Percentiles rank a stretch among this genome's conserved stretches.
phyloP scores from a whole-genome alignment of 2,329 filamentous ascomycete species.

The Chrysosphaeria jannelii region DNA sequence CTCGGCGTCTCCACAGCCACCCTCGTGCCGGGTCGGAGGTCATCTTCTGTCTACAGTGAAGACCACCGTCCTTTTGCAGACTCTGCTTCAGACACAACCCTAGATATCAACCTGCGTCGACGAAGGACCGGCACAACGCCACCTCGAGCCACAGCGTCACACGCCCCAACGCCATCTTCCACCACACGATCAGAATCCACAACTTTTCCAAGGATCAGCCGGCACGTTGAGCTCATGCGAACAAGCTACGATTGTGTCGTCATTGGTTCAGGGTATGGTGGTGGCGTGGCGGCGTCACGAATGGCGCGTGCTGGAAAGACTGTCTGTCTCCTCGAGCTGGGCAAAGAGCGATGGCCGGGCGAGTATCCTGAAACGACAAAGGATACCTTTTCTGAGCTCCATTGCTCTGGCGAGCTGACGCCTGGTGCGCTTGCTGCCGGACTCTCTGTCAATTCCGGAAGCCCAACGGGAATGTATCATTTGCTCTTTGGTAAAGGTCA shows the following conservation, averaged over 20 bases:
- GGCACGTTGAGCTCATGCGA: conserved; percentile 23
- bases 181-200: conserved; percentile 11
- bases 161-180: conserved; percentile 9
- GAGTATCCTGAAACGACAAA: conserved; percentile 23
- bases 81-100: too few relatives aligned
- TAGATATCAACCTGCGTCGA: conserved; percentile 7
- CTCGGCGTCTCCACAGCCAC: too few relatives aligned
- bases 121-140: conserved; percentile 5
- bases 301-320: conserved; percentile 28
- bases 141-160: conserved; percentile 6
- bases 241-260: conserved; percentile 32
- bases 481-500: conserved; percentile 30
- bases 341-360: conserved; percentile 33
- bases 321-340: conserved; percentile 34
- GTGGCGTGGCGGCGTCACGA: conserved; percentile 30
- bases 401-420: conserved; percentile 22
- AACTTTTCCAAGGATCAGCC: conserved; percentile 21
- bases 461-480: conserved; percentile 31
- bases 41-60: too few relatives aligned
- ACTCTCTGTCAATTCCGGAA: conserved; percentile 15
- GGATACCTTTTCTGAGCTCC: conserved; percentile 20
- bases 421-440: conserved; percentile 11
- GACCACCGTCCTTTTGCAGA: too few relatives aligned
- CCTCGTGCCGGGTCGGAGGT: too few relatives aligned
- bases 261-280: conserved; percentile 39